Evolutionary conservation across 148 eudicot genomes (phyloP).

Genomic region (Spergularia bocconei): DNA sequence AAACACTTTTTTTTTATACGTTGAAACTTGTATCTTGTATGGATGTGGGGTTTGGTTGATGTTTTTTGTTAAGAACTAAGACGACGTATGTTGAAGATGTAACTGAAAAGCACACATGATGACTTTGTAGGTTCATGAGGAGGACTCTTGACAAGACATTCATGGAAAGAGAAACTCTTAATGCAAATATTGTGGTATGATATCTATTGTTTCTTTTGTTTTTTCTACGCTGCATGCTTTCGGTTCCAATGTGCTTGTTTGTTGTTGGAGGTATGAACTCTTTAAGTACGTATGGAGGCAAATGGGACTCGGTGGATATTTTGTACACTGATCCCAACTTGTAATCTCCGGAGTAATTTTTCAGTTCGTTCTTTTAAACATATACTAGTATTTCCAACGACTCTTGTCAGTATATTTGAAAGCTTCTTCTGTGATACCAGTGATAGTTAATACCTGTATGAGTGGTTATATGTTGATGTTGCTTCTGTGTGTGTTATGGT

Average conservation of each 20-base stretch:
- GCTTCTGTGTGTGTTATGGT: neutral
- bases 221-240: neutral
- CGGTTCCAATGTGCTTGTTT: neutral
- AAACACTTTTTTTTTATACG: neutral
- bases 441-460: neutral
- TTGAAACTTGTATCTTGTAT: neutral
- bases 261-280: neutral
- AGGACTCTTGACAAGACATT: conserved; percentile 80
- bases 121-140: conserved; percentile 43
- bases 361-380: neutral
- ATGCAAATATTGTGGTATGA: conserved; percentile 88
- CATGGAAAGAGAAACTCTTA: conserved; percentile 88
- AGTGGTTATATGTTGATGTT: neutral
- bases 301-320: neutral
- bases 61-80: neutral
- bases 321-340: neutral
- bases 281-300: neutral
- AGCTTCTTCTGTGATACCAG: neutral
- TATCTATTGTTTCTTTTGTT: neutral
- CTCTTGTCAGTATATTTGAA: neutral
- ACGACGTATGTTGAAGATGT: neutral
- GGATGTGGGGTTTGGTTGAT: neutral
- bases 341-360: neutral
- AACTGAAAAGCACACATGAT: neutral
- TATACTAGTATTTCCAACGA: neutral